Evolutionary conservation across 192 early-diverging fungal genomes (phyloP), one percentile per base, ranked within the genome.

Genomic region (Coemansia sp.): DNA sequence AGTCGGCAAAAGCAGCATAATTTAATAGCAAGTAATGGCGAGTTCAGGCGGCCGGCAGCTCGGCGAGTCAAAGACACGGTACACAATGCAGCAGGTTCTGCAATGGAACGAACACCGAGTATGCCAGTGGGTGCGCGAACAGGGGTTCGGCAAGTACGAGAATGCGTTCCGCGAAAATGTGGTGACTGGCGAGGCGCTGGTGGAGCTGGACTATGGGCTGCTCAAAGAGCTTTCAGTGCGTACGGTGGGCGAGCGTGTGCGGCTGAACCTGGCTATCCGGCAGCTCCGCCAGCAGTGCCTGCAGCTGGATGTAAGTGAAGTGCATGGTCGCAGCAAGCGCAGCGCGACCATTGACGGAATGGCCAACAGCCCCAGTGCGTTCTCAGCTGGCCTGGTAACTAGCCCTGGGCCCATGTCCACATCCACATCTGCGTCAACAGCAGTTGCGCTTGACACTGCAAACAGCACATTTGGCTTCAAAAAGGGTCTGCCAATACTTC

Each of bases 181-280:
- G 57, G 88, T 97, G 49, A 91, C 79, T 12, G 95, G 95, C n/a
- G 85, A 88, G 21, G 83, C 90, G 6, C 75, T 97, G 56, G 74
- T 92, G 4, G 94, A 95, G 74, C 82, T 97, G 2, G 88, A 92
- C 76, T 90, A 96, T 65, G 79, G 83, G 39, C 69, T 90, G 17
- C 84, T 97, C 12, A 91, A 91, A 71, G 89, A 93, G 55, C 87
- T 97, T 69, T 89, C 87, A 8, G 87, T 97, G 54, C 74, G 71
- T 47, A 88, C 85, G 0, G 89, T 95, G 8, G 93, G 94, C 45
- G 95, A 97, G 61, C 77, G 92, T 14, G 89, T 94, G 37, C 84
- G 89, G 54, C 83, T 97, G 31, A 77, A 92, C 29, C 72, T 86
- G 35, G 90, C 90, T 19, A 88, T 97, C 58, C 92, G 90, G 56